A percentile compares a stretch with the other conserved stretches of the same genome.
Conservation (phyloP, 139 green algal species). For the Chlamydomonas asymmetrica region DNA sequence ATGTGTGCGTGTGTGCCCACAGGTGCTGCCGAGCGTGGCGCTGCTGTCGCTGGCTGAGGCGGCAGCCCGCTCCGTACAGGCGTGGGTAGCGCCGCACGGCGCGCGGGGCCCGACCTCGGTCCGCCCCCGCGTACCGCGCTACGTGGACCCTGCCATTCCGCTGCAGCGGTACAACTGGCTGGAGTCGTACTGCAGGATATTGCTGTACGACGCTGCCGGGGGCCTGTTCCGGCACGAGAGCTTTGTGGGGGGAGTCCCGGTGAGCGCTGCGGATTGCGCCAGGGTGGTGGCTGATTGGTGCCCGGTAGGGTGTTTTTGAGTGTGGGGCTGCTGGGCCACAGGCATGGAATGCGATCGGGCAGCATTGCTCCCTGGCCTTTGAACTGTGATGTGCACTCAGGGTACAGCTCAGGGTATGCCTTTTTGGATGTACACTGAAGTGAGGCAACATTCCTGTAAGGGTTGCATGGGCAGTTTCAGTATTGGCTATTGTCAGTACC, state of each 20-base stretch:
- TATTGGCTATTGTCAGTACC: no score
- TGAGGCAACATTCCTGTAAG: not conserved
- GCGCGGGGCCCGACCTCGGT: not conserved
- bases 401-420: not conserved
- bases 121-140: constrained; percentile 35
- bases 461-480: no score
- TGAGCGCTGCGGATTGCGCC: not conserved
- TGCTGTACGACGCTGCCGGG: constrained; percentile 41
- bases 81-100: constrained; percentile 25
- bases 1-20: no score
- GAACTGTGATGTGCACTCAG: not conserved
- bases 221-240: constrained; percentile 23
- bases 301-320: not conserved
- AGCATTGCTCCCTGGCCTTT: not conserved
- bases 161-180: constrained; percentile 51
- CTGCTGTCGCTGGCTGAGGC: constrained; percentile 43
- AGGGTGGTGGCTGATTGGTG: not conserved
- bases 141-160: constrained; percentile 39
- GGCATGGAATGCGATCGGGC: no score
- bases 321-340: not conserved
- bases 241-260: constrained; percentile 42
- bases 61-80: constrained; percentile 24
- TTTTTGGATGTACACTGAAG: not conserved
- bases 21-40: constrained; percentile 33
- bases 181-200: constrained; percentile 42